Conservation (phyloP, 2,329 filamentous ascomycete genomes). For the Graphilbum sp. region DNA sequence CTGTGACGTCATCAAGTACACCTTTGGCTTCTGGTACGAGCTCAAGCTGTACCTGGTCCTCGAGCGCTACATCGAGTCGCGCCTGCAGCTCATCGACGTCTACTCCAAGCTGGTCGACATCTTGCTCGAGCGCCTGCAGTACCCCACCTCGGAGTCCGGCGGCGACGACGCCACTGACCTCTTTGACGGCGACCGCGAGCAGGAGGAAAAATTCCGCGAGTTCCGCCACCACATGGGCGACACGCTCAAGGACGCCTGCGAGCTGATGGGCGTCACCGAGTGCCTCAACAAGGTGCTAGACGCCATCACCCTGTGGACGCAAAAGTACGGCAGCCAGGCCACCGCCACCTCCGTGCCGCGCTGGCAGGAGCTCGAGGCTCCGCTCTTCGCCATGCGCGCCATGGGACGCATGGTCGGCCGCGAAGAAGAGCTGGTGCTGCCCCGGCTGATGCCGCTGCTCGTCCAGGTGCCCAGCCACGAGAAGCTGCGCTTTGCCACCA, state of each 20-base stretch:
- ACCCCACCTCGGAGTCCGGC: slow-evolving; percentile 57
- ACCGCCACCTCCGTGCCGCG: slow-evolving; percentile 63
- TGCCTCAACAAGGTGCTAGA: slow-evolving; percentile 80
- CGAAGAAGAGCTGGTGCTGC: slow-evolving; percentile 73
- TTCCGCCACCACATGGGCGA: slow-evolving; percentile 97
- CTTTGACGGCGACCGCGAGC: slow-evolving; percentile 89
- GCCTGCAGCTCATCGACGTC: slow-evolving; percentile 60
- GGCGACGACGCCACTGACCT: slow-evolving; percentile 58
- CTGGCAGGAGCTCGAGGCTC: slow-evolving; percentile 93
- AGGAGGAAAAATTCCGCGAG: slow-evolving; percentile 91
- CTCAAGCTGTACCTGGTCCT: slow-evolving; percentile 90
- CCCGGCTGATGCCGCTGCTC: slow-evolving; percentile 81
- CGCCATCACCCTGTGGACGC: slow-evolving; percentile 77
- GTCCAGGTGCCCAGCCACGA: slow-evolving; percentile 91
- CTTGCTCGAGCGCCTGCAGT: slow-evolving; percentile 80
- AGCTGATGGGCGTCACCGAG: slow-evolving; percentile 85
- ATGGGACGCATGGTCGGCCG: slow-evolving; percentile 93
- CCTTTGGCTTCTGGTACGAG: slow-evolving; percentile 97
- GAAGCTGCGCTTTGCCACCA: slow-evolving; percentile 95
- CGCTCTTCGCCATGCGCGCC: slow-evolving; percentile 85
- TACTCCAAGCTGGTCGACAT: slow-evolving; percentile 86
- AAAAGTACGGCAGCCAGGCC: slow-evolving; percentile 61
- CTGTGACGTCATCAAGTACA: slow-evolving; percentile 79
- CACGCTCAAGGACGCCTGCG: slow-evolving; percentile 89
- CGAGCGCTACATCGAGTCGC: slow-evolving; percentile 73